Conservation (phyloP, 2,329 filamentous ascomycete species). For the Colletotrichum sp. region DNA sequence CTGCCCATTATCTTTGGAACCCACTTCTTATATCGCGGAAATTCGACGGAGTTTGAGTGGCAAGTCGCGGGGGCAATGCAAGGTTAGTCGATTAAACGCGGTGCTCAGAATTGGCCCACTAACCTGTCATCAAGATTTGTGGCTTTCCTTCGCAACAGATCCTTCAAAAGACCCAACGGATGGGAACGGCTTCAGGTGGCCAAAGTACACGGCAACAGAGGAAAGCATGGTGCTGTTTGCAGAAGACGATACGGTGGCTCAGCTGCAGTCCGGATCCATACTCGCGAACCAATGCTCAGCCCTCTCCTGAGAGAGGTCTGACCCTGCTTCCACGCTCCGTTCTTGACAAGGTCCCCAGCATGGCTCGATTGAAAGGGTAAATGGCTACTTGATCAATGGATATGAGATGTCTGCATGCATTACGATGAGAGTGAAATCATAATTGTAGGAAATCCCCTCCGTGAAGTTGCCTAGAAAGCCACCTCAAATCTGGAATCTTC, state of each 20-base stretch:
- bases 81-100: slow-evolving; percentile 21
- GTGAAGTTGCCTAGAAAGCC: background rate
- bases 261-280: background rate
- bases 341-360: background rate
- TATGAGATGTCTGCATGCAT: background rate
- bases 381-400: background rate
- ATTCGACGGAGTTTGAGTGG: slow-evolving; percentile 34
- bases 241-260: background rate
- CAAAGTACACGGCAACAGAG: slow-evolving; percentile 22
- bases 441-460: background rate
- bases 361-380: background rate
- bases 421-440: background rate
- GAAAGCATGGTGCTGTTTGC: slow-evolving; percentile 27
- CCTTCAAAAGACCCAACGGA: slow-evolving; percentile 21
- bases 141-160: slow-evolving; percentile 29
- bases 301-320: slow-evolving; percentile 23
- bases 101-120: background rate
- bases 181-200: slow-evolving; percentile 24
- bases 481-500: background rate
- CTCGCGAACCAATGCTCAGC: background rate
- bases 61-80: slow-evolving; percentile 29
- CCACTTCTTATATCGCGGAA: slow-evolving; percentile 30
- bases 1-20: slow-evolving; percentile 35
- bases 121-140: slow-evolving; percentile 23
- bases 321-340: background rate